phyloP scores from a whole-genome alignment of 345 rosid species.

The Limnanthes douglasii region DNA sequence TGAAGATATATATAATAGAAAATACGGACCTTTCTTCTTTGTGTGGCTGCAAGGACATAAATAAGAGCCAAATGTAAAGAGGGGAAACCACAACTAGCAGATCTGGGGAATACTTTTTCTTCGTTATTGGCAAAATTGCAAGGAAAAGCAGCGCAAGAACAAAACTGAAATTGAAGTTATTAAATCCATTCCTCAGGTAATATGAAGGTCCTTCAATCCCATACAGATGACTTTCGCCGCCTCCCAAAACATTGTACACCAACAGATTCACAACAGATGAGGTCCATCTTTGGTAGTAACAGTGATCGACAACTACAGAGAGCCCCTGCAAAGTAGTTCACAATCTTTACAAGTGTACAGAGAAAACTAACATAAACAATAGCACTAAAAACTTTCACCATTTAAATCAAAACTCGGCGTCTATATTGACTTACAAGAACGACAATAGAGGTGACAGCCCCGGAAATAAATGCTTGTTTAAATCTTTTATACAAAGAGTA shows the following conservation, averaged over 20 bases:
- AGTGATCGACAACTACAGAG: constrained; percentile 49
- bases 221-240: constrained; percentile 97
- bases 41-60: constrained; percentile 96
- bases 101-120: constrained; percentile 56
- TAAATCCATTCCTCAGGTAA: constrained; percentile 81
- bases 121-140: constrained; percentile 47
- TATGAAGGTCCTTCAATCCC: constrained; percentile 70
- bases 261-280: constrained; percentile 81
- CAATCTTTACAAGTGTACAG: constrained; percentile 5
- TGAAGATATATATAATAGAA: constrained; percentile 5
- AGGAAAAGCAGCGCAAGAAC: constrained; percentile 69
- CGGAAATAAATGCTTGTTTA: constrained; percentile 51
- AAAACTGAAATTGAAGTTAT: constrained; percentile 89
- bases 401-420: not conserved
- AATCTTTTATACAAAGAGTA: constrained; percentile 55
- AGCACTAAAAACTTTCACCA: not conserved
- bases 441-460: constrained; percentile 40
- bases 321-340: constrained; percentile 37
- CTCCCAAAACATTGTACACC: constrained; percentile 84
- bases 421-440: constrained; percentile 44
- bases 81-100: constrained; percentile 69
- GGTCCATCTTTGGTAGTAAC: constrained; percentile 67
- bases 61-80: constrained; percentile 78
- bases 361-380: constrained; percentile 1
- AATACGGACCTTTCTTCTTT: constrained; percentile 81